These are phyloP conservation scores for Chytridium lagenaria DNA, from an alignment of 371 early-diverging fungal species.

Conservation along the genomic window DNA sequence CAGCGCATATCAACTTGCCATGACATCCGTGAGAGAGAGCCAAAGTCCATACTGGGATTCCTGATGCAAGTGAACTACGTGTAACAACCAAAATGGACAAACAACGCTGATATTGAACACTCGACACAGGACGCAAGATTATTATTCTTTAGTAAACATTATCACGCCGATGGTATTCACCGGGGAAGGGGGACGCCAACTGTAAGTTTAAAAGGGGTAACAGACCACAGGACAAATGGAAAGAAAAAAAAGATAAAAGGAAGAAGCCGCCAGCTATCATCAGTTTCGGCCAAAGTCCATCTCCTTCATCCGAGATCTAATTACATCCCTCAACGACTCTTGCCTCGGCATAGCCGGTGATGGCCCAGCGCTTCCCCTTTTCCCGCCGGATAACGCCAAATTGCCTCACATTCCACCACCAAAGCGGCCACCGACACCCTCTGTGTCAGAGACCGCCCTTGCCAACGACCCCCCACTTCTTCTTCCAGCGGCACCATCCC, in stretches of 20 bases:
- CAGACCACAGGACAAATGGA: background rate
- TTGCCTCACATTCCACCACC: background rate
- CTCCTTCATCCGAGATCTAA: conserved; percentile 34
- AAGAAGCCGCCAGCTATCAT: background rate
- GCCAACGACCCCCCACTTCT: too few relatives aligned
- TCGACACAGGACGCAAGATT: too few relatives aligned
- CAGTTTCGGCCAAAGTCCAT: conserved; percentile 18
- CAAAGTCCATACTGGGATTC: conserved; percentile 5
- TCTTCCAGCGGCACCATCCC: background rate
- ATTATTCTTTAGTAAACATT: too few relatives aligned
- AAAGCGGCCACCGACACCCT: conserved; percentile 23
- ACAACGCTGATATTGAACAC: too few relatives aligned
- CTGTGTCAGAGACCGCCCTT: conserved; percentile 31
- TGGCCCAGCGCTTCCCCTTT: background rate
- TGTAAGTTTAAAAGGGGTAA: too few relatives aligned
- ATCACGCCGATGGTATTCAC: too few relatives aligned
- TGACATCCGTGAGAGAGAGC: background rate
- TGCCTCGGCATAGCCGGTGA: conserved; percentile 10
- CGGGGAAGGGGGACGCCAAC: too few relatives aligned
- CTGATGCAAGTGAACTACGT: too few relatives aligned
- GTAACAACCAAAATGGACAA: too few relatives aligned
- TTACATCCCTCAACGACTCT: conserved; percentile 35
- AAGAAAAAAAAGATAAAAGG: background rate
- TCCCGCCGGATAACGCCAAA: background rate
- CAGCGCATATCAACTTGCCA: background rate